Conservation (phyloP, 805 yeast genomes). For the Barnettozyma botsteinii region DNA sequence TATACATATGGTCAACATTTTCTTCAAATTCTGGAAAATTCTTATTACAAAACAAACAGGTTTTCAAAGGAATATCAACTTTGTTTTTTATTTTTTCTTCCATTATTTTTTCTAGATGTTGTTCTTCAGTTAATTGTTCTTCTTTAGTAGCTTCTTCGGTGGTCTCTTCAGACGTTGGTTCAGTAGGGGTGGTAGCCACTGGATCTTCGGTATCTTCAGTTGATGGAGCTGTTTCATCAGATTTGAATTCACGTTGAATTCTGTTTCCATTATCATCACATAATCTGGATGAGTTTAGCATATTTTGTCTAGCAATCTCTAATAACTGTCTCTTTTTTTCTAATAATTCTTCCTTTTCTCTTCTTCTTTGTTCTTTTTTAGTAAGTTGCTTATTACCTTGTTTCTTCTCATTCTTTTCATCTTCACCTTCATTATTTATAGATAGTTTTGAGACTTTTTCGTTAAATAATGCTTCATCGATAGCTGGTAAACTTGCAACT, state of each 20-base stretch:
- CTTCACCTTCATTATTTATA: conserved; percentile 17
- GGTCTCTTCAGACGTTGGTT: neutral
- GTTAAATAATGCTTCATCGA: conserved; percentile 59
- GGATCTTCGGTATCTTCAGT: conserved; percentile 2
- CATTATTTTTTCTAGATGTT: conserved; percentile 33
- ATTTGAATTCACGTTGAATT: conserved; percentile 1
- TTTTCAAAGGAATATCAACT: conserved; percentile 42
- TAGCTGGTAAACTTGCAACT: conserved; percentile 81
- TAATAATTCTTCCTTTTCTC: conserved; percentile 36
- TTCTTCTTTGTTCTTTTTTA: conserved; percentile 37
- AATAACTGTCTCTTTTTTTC: conserved; percentile 37
- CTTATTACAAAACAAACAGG: conserved; percentile 50
- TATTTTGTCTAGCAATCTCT: conserved; percentile 35
- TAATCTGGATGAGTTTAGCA: conserved; percentile 26
- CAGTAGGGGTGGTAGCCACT: conserved; percentile 6
- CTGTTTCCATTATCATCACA: conserved; percentile 9
- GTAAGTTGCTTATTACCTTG: conserved; percentile 29
- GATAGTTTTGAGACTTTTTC: conserved; percentile 48
- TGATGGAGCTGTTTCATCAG: neutral
- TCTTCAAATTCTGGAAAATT: conserved; percentile 41
- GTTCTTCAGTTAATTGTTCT: conserved; percentile 32
- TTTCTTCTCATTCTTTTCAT: conserved; percentile 14
- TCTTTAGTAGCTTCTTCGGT: conserved; percentile 16
- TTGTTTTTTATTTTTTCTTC: conserved; percentile 33
- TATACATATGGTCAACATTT: conserved; percentile 70